Conservation (phyloP, 768 basidiomycete genomes). For the Mycena venus region DNA sequence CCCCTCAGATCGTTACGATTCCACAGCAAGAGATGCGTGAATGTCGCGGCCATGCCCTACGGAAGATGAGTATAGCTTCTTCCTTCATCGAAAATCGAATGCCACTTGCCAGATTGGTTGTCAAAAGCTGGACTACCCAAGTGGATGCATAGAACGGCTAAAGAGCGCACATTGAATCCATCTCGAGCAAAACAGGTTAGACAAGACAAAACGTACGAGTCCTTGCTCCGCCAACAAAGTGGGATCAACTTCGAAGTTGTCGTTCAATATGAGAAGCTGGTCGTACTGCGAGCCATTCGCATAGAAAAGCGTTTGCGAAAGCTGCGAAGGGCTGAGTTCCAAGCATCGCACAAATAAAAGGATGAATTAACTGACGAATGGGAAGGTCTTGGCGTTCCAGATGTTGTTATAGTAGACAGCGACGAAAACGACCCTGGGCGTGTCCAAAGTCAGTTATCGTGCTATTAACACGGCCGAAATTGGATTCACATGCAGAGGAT, state of each 20-base stretch:
- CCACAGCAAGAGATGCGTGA: constrained; percentile 63
- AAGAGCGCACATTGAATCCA: not conserved
- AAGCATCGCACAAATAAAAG: constrained; percentile 25
- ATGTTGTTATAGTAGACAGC: constrained; percentile 68
- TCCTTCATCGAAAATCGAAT: not conserved
- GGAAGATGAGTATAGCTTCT: not conserved
- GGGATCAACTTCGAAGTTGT: constrained; percentile 58
- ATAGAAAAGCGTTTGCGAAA: constrained; percentile 66
- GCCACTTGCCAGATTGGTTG: constrained; percentile 50
- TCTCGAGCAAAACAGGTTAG: not conserved
- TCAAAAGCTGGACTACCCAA: constrained; percentile 60
- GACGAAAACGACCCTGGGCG: constrained; percentile 55
- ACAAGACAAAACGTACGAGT: constrained; percentile 40
- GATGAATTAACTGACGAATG: constrained; percentile 42
- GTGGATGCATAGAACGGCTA: constrained; percentile 63
- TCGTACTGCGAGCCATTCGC: constrained; percentile 62
- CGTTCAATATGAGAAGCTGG: constrained; percentile 61
- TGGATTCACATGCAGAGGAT: constrained; percentile 60
- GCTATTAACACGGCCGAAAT: not conserved
- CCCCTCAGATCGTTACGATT: constrained; percentile 54
- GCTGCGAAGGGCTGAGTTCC: constrained; percentile 49
- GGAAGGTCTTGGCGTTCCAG: constrained; percentile 59
- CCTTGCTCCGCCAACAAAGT: constrained; percentile 56
- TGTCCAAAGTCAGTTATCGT: not conserved
- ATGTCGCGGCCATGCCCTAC: constrained; percentile 59